These are phyloP conservation scores for Heterobasidion occidentale DNA, from an alignment of 1,284 basidiomycete genomes.

Conservation along the genomic window DNA sequence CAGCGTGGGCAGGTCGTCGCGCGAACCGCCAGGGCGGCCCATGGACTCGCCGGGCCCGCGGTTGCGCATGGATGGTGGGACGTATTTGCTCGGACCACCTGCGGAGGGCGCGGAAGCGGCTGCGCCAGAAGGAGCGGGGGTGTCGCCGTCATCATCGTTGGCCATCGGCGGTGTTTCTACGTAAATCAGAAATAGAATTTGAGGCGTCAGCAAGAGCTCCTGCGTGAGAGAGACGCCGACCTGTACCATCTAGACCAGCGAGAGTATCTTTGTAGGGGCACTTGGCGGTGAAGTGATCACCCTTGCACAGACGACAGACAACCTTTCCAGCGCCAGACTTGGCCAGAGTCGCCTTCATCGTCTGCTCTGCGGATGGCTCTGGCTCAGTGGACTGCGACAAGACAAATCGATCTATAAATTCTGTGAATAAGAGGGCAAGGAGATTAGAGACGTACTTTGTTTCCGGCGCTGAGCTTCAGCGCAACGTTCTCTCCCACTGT, in stretches of 20 bases:
- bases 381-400: constrained; percentile 41
- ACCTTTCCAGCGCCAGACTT: constrained; percentile 82
- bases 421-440: neutral
- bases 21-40: constrained; percentile 21
- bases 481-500: constrained; percentile 90
- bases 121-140: constrained; percentile 12
- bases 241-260: constrained; percentile 63
- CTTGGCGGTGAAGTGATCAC: constrained; percentile 96
- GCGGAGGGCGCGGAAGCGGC: constrained; percentile 7
- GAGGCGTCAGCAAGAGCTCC: constrained; percentile 2
- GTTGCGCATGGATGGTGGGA: constrained; percentile 13
- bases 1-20: constrained; percentile 94
- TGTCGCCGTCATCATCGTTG: constrained; percentile 43
- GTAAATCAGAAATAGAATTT: neutral
- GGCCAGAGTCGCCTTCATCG: constrained; percentile 62
- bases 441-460: constrained; percentile 48
- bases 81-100: constrained; percentile 13
- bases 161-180: constrained; percentile 37
- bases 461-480: constrained; percentile 81
- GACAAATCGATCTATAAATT: neutral
- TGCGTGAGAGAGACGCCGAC: constrained; percentile 22
- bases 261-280: constrained; percentile 98
- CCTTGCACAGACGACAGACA: constrained; percentile 91
- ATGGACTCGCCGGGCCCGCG: constrained; percentile 14
- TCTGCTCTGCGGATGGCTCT: constrained; percentile 67